These are phyloP conservation scores for Suillus placidus DNA, from an alignment of 768 basidiomycete species.

Conservation along the genomic window DNA sequence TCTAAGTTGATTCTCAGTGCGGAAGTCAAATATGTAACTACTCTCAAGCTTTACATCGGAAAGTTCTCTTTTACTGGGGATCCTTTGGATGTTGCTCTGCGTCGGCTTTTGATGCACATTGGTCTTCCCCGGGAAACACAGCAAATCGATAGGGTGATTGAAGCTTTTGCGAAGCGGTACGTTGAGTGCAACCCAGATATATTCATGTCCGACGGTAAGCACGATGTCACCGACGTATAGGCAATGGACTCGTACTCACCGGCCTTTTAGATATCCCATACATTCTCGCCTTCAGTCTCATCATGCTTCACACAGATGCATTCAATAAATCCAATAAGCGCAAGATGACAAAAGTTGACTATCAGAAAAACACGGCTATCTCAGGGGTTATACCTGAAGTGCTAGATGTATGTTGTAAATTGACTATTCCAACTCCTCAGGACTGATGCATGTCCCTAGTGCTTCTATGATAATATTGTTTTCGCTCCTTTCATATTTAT, in stretches of 20 bases:
- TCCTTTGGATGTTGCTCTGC: constrained; percentile 89
- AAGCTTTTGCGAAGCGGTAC: constrained; percentile 90
- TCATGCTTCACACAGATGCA: constrained; percentile 98
- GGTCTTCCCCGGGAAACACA: constrained; percentile 95
- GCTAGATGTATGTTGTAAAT: constrained; percentile 66
- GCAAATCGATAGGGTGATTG: constrained; percentile 97
- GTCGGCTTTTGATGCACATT: constrained; percentile 88
- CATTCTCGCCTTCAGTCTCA: constrained; percentile 94
- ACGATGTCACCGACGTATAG: constrained; percentile 16
- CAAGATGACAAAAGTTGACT: constrained; percentile 96
- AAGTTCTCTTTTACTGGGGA: constrained; percentile 79
- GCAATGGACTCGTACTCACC: not conserved
- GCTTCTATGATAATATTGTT: constrained; percentile 95
- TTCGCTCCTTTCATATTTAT: constrained; percentile 97
- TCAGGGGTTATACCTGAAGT: constrained; percentile 83
- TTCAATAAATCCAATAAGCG: constrained; percentile 98
- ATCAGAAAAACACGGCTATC: constrained; percentile 87
- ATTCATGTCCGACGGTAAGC: constrained; percentile 73
- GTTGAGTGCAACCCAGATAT: constrained; percentile 79
- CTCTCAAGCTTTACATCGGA: constrained; percentile 71
- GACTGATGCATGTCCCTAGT: constrained; percentile 47
- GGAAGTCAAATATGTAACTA: constrained; percentile 67
- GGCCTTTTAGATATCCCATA: constrained; percentile 79
- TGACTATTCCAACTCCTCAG: not conserved
- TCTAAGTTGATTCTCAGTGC: constrained; percentile 46